A percentile compares a stretch with the other conserved stretches of the same genome.
These are phyloP conservation scores for Colletotrichum filicis DNA, from an alignment of 2,329 filamentous ascomycete genomes.

Conservation along the genomic window DNA sequence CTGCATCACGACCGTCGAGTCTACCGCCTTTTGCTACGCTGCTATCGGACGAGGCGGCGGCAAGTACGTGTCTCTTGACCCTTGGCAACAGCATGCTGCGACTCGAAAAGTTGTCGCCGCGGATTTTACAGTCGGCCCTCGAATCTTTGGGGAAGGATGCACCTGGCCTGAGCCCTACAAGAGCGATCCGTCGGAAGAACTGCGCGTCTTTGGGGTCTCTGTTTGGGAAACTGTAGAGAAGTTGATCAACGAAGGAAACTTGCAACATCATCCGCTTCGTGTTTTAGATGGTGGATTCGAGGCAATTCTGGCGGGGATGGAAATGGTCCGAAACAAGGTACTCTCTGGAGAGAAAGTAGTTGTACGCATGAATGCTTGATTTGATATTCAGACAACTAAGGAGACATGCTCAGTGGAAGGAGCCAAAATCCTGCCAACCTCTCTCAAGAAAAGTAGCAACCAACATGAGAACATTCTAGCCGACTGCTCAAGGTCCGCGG, in stretches of 20 bases:
- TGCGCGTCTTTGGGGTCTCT: constrained; percentile 19
- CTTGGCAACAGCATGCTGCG: not conserved
- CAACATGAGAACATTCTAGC: too few relatives aligned
- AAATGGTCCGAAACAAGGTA: not conserved
- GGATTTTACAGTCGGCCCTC: constrained; percentile 43
- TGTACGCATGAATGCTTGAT: not conserved
- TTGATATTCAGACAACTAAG: too few relatives aligned
- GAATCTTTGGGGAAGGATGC: constrained; percentile 40
- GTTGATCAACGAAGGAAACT: constrained; percentile 25
- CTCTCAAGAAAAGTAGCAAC: too few relatives aligned
- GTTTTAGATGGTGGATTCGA: not conserved
- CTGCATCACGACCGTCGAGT: constrained; percentile 45
- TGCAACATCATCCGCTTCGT: constrained; percentile 32
- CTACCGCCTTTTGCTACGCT: constrained; percentile 40
- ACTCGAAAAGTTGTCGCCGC: constrained; percentile 36
- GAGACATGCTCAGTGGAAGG: too few relatives aligned
- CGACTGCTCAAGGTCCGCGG: too few relatives aligned
- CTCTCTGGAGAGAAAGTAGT: not conserved
- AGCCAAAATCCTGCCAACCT: too few relatives aligned
- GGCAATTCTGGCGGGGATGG: not conserved
- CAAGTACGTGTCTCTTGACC: constrained; percentile 38
- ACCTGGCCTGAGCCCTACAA: constrained; percentile 38
- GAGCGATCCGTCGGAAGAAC: constrained; percentile 12
- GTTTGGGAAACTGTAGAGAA: constrained; percentile 24
- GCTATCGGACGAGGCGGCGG: constrained; percentile 39